These are phyloP conservation scores for Lactarius sanguifluus DNA, from an alignment of 768 basidiomycete genomes.

Conservation along the genomic window DNA sequence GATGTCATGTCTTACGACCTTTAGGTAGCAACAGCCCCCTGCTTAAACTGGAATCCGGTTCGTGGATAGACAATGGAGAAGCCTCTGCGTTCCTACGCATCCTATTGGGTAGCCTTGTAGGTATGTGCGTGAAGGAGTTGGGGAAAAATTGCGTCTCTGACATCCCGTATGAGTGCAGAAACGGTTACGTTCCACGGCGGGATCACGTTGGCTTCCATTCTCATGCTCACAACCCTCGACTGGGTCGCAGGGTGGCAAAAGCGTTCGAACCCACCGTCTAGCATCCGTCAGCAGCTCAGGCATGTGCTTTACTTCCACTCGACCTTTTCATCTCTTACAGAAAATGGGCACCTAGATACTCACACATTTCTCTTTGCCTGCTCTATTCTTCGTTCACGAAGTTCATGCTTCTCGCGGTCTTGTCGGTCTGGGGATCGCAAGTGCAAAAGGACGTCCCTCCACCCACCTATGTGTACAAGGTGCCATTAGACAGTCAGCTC, in stretches of 20 bases:
- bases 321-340: background rate
- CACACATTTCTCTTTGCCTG: slow-evolving; percentile 73
- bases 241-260: slow-evolving; percentile 35
- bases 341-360: slow-evolving; percentile 47
- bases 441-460: slow-evolving; percentile 27
- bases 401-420: slow-evolving; percentile 75
- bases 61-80: slow-evolving; percentile 50
- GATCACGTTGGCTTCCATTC: slow-evolving; percentile 55
- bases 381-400: slow-evolving; percentile 85
- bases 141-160: background rate
- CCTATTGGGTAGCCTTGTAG: slow-evolving; percentile 64
- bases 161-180: slow-evolving; percentile 45
- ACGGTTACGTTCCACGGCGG: slow-evolving; percentile 73
- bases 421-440: slow-evolving; percentile 75
- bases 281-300: slow-evolving; percentile 27
- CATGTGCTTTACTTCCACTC: background rate
- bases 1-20: slow-evolving; percentile 15
- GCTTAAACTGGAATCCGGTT: slow-evolving; percentile 16
- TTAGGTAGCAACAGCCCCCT: background rate
- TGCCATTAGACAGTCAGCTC: slow-evolving; percentile 37
- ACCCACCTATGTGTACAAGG: slow-evolving; percentile 33
- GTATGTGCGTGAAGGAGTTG: slow-evolving; percentile 38
- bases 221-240: slow-evolving; percentile 48
- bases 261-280: slow-evolving; percentile 17
- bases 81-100: slow-evolving; percentile 56